Conservation (phyloP, 2,329 filamentous ascomycete genomes). For the Calonectria pseudoreteaudii region DNA sequence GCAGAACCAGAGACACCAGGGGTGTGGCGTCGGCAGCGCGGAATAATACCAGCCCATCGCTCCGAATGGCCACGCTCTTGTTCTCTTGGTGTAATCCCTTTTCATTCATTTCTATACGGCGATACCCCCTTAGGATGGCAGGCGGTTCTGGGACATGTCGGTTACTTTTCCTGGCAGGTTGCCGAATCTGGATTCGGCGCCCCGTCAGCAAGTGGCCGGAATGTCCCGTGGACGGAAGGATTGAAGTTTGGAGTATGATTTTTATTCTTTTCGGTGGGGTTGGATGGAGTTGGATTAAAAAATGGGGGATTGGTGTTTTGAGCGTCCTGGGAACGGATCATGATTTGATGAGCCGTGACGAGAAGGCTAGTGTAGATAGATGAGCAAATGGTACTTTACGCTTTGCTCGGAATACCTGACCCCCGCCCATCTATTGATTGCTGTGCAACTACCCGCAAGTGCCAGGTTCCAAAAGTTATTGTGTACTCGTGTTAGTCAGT, state of each 20-base stretch:
- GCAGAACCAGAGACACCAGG: conserved; percentile 35
- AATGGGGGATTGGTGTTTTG: conserved; percentile 43
- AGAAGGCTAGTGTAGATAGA: conserved; percentile 39
- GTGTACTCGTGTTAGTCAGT: not conserved
- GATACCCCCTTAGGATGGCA: conserved; percentile 49
- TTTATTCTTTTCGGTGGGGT: conserved; percentile 45
- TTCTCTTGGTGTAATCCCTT: conserved; percentile 39
- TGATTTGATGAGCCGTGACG: conserved; percentile 37
- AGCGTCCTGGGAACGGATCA: conserved; percentile 32
- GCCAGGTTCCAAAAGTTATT: not conserved
- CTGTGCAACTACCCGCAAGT: not conserved
- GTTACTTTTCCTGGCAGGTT: not conserved
- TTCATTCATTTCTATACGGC: conserved; percentile 47
- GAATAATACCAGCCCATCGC: conserved; percentile 36
- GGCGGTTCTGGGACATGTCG: conserved; percentile 32
- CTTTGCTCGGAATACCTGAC: conserved; percentile 26
- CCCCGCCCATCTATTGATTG: conserved; percentile 10
- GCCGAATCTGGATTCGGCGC: not conserved
- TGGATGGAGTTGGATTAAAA: conserved; percentile 40
- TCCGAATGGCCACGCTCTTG: conserved; percentile 31
- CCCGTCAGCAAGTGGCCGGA: not conserved
- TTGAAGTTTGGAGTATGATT: conserved; percentile 46
- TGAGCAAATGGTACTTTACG: conserved; percentile 37
- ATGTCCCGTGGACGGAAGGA: conserved; percentile 36
- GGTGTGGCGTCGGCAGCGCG: conserved; percentile 37